Evolutionary conservation across 495 filamentous ascomycete genomes (phyloP), one percentile per base, ranked within the genome.

Genomic region (Aspergillus bridgeri): DNA sequence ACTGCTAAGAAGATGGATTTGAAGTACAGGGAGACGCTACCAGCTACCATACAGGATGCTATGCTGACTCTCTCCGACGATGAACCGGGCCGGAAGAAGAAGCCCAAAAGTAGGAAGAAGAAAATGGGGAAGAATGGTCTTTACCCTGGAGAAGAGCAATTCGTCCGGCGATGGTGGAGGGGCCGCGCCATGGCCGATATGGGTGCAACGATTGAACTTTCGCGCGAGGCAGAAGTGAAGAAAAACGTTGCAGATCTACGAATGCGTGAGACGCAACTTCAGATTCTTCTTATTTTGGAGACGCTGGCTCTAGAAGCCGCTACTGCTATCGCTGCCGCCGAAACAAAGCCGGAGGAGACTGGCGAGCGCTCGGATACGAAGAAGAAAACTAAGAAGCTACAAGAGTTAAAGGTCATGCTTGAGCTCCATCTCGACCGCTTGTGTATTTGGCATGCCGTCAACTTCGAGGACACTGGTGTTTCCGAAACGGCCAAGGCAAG

Each of bases 371-470:
- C 70, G 23, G 68, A 77, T 24, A 66, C 71, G 2, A 70, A 68
- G 50, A 80, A 75, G 11, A 72, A 70, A 38, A 19, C 59, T n/a
- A 86, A 84, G 65, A 85, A 82, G 57, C 55, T 63, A 0, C 81
- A 81, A 56, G 79, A 89, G 65, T 68, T 88, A 18, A 74, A 76
- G 23, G 69, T 86, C 1, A 79, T 92, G 20, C 78, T 98, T 7
- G 93, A 98, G 63, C 74, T 96, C 4, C 85, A 96, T 50, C 82
- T 96, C 11, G 95, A 98, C 68, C 84, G 91, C 33, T 78, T 98
- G 21, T 95, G 91, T 67, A 98, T 98, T 42, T 98, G 95, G 95
- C 92, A 96, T 65, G 90, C 91, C n/a, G 83, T 81, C 47, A 75
- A 76, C 23, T 67, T 79, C 29, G 79, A 82, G 42, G 82, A 86